These are phyloP conservation scores for Thuja plicata DNA, from an alignment of 83 land plant genomes.

Conservation along the genomic window DNA sequence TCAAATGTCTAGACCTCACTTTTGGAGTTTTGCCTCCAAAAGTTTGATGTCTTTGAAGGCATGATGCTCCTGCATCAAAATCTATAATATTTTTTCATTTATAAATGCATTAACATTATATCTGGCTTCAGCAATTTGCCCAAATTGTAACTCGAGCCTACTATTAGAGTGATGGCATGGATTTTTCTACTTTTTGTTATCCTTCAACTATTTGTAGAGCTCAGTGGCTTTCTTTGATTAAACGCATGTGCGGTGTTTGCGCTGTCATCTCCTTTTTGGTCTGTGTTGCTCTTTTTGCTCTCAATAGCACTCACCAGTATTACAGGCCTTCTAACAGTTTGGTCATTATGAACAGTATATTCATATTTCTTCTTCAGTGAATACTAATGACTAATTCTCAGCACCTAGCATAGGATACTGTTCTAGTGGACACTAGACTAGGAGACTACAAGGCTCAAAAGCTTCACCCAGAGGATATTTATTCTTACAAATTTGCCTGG, in stretches of 20 bases:
- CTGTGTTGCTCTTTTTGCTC: background rate
- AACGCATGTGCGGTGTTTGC: background rate
- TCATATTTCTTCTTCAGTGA: background rate
- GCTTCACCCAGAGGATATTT: background rate
- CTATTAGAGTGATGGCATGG: background rate
- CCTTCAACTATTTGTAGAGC: background rate
- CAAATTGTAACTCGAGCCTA: background rate
- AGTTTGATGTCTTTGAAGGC: too few relatives aligned
- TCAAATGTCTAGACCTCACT: too few relatives aligned
- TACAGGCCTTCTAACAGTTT: background rate
- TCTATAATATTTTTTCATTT: background rate
- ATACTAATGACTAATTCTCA: background rate
- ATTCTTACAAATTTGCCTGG: background rate
- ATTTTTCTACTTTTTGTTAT: background rate
- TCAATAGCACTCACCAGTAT: background rate
- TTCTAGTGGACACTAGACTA: background rate
- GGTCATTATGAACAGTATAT: background rate
- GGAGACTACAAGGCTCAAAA: background rate
- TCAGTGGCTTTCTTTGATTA: background rate
- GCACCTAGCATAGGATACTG: background rate
- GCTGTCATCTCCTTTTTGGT: background rate
- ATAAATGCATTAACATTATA: background rate
- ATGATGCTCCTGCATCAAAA: too few relatives aligned
- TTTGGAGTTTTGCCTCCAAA: too few relatives aligned
- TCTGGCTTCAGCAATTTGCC: background rate